Conservation (phyloP, 2,329 filamentous ascomycete species). For the Colletotrichum lindemuthianum region DNA sequence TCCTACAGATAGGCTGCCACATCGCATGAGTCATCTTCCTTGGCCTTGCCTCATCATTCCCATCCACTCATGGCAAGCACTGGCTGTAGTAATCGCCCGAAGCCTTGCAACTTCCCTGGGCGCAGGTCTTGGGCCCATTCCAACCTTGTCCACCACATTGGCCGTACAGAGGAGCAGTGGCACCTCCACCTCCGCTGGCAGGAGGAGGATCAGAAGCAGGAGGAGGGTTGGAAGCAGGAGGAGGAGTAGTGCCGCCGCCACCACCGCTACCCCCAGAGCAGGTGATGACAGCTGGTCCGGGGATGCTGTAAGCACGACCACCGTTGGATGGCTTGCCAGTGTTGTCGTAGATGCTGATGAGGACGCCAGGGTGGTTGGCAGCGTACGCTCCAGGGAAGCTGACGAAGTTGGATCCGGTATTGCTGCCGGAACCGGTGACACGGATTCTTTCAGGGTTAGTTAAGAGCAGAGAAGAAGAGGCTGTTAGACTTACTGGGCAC, state of each 20-base stretch:
- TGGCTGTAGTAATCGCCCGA: constrained; percentile 42
- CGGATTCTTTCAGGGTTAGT: constrained; percentile 34
- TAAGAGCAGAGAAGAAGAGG: no score
- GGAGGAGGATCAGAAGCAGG: constrained; percentile 22
- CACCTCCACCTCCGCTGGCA: constrained; percentile 15
- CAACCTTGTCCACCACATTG: constrained; percentile 41
- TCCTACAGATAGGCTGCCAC: no score
- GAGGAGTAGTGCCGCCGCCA: constrained; percentile 10
- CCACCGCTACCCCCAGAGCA: constrained; percentile 22
- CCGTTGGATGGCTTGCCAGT: constrained; percentile 41
- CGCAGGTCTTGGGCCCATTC: constrained; percentile 42
- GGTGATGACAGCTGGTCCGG: constrained; percentile 41
- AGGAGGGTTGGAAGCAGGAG: constrained; percentile 20
- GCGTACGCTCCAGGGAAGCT: constrained; percentile 41
- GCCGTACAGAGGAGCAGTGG: constrained; percentile 37
- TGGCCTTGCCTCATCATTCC: no score
- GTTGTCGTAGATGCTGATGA: constrained; percentile 45
- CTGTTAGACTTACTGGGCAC: constrained; percentile 36
- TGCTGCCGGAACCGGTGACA: constrained; percentile 39
- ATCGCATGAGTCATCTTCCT: no score
- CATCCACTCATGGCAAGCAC: constrained; percentile 37
- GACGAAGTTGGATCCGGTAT: constrained; percentile 39
- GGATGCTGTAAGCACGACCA: constrained; percentile 47
- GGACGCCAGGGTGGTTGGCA: constrained; percentile 39
- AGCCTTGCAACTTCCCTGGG: constrained; percentile 42